Percentiles rank a stretch among this genome's conserved stretches.
Evolutionary conservation across 192 early-diverging fungal genomes (phyloP).

Genomic region (Coemansia sp.): DNA sequence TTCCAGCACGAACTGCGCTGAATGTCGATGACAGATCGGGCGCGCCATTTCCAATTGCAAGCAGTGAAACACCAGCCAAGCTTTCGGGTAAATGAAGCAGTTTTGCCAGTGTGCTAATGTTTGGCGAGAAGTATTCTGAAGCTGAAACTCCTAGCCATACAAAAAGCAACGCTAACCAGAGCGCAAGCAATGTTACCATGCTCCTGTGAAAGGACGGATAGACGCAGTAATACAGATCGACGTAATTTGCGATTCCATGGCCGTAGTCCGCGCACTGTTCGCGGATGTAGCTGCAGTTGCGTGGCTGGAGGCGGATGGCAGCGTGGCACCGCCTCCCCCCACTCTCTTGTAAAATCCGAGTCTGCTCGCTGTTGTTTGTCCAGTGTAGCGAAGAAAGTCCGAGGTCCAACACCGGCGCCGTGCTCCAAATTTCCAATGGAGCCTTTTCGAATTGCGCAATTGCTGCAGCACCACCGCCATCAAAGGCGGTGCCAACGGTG

Average conservation of each 20-base stretch:
- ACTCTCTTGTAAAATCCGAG: not conserved
- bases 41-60: constrained; percentile 89
- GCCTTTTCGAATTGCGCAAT: not conserved
- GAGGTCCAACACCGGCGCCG: not conserved
- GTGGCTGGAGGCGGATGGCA: constrained; percentile 54
- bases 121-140: constrained; percentile 85
- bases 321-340: constrained; percentile 21
- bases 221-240: constrained; percentile 55
- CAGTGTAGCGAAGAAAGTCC: not conserved
- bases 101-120: constrained; percentile 76
- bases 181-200: constrained; percentile 52
- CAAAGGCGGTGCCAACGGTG: not conserved
- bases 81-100: constrained; percentile 79
- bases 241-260: constrained; percentile 57
- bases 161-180: constrained; percentile 75
- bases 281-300: constrained; percentile 61
- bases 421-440: not conserved
- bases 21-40: constrained; percentile 92
- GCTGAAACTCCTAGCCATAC: constrained; percentile 75
- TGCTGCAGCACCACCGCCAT: not conserved
- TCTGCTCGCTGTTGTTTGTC: not conserved
- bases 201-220: constrained; percentile 10
- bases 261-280: constrained; percentile 63
- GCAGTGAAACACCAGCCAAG: constrained; percentile 74
- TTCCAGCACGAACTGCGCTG: constrained; percentile 67